phyloP scores from a whole-genome alignment of 441 rosid species.

The Pelargonium myrrhifolium region DNA sequence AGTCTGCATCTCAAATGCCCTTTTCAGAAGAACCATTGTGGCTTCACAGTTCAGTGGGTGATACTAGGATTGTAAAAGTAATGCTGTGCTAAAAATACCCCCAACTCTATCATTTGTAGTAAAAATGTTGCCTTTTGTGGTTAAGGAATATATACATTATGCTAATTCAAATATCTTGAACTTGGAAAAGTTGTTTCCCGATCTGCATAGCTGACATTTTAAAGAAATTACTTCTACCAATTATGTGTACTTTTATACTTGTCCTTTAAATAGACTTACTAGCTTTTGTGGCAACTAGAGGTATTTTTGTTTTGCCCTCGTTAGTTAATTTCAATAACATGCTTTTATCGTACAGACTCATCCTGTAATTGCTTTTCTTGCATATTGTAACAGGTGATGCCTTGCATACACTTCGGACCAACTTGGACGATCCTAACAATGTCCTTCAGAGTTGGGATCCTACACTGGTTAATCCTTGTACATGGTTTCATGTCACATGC shows the following conservation, averaged over 20 bases:
- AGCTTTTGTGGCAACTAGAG: neutral
- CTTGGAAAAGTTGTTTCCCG: neutral
- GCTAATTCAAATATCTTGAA: neutral
- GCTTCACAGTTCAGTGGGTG: neutral
- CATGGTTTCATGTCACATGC: constrained; percentile 98
- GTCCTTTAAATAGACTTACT: neutral
- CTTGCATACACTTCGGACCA: constrained; percentile 66
- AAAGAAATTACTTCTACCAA: neutral
- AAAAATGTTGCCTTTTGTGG: neutral
- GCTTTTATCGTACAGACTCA: neutral
- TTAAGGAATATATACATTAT: neutral
- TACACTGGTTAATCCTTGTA: constrained; percentile 95
- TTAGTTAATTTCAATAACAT: neutral
- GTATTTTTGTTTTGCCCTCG: neutral
- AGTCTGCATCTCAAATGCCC: neutral
- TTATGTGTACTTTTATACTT: neutral
- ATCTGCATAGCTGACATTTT: neutral
- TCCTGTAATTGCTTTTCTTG: constrained; percentile 3
- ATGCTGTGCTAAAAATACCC: neutral
- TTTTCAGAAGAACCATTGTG: neutral
- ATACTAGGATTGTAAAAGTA: neutral
- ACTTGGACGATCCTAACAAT: constrained; percentile 72
- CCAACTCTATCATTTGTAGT: neutral
- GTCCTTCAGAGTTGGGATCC: constrained; percentile 99
- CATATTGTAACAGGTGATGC: constrained; percentile 69